phyloP scores from a whole-genome alignment of 2,329 filamentous ascomycete species.

The Alternaria dauci region DNA sequence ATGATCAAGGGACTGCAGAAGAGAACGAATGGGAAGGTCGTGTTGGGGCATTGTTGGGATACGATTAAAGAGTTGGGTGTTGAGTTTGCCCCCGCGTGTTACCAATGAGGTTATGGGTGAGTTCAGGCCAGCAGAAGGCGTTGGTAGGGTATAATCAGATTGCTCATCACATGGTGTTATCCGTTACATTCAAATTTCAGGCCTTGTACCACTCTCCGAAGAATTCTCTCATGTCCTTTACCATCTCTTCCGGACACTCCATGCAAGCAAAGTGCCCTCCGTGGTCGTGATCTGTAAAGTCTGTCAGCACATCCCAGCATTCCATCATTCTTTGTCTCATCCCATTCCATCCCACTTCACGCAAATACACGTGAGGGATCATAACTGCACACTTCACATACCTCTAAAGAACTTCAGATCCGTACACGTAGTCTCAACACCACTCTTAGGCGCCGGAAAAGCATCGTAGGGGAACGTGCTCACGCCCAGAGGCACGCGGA shows the following conservation, averaged over 20 bases:
- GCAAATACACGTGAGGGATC: neutral
- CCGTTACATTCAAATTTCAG: neutral
- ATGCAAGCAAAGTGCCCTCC: slow-evolving; percentile 40
- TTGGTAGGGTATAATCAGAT: neutral
- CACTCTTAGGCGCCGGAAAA: slow-evolving; percentile 44
- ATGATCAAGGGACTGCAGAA: slow-evolving; percentile 40
- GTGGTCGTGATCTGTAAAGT: slow-evolving; percentile 24
- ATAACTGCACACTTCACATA: slow-evolving; percentile 9
- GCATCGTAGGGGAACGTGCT: slow-evolving; percentile 51
- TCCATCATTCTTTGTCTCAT: neutral
- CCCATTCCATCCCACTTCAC: neutral
- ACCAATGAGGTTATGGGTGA: slow-evolving; percentile 22
- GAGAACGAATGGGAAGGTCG: slow-evolving; percentile 37
- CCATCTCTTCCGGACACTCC: slow-evolving; percentile 37
- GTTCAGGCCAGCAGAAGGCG: neutral
- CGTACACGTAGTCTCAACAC: slow-evolving; percentile 49
- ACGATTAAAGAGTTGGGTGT: slow-evolving; percentile 34
- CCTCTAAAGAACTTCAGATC: slow-evolving; percentile 50
- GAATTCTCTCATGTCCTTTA: slow-evolving; percentile 34
- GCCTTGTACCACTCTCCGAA: slow-evolving; percentile 24
- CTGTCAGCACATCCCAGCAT: slow-evolving; percentile 8
- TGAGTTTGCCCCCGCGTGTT: slow-evolving; percentile 37
- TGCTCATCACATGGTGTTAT: neutral
- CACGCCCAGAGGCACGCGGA: slow-evolving; percentile 51
- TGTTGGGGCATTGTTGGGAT: slow-evolving; percentile 44